Evolutionary conservation across 1,284 basidiomycete species (phyloP).

Genomic region (Clitocybe nebularis): DNA sequence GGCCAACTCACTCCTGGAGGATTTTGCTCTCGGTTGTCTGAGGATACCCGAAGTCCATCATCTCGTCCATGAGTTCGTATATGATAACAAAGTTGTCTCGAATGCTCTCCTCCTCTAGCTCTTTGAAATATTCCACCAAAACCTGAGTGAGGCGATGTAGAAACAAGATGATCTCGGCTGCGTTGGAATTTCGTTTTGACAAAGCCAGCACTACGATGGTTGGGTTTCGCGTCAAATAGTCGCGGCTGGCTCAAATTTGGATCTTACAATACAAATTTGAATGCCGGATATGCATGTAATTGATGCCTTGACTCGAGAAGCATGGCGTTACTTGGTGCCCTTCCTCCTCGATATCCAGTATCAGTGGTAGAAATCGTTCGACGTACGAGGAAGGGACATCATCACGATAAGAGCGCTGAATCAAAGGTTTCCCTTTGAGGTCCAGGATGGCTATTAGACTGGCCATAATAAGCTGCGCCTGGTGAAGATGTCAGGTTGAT

Average conservation of each 20-base stretch:
- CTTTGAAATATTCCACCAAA: slow-evolving; percentile 98
- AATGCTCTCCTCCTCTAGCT: slow-evolving; percentile 98
- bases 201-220: slow-evolving; percentile 80
- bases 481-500: too few relatives aligned
- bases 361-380: slow-evolving; percentile 91
- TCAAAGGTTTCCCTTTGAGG: slow-evolving; percentile 97
- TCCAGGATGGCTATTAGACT: slow-evolving; percentile 90
- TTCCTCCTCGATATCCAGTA: slow-evolving; percentile 98
- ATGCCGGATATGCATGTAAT: slow-evolving; percentile 98
- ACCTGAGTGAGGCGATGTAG: slow-evolving; percentile 89
- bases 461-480: slow-evolving; percentile 40
- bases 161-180: slow-evolving; percentile 95
- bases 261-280: slow-evolving; percentile 88
- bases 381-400: slow-evolving; percentile 89
- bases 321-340: slow-evolving; percentile 93
- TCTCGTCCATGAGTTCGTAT: slow-evolving; percentile 97
- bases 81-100: slow-evolving; percentile 99
- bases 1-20: slow-evolving; percentile 78
- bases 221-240: neutral
- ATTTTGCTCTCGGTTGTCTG: slow-evolving; percentile 99
- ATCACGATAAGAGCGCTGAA: slow-evolving; percentile 96
- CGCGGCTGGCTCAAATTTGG: neutral
- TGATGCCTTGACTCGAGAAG: slow-evolving; percentile 90
- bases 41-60: slow-evolving; percentile 99
- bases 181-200: slow-evolving; percentile 95